Conservation (phyloP, 495 filamentous ascomycete species). For the Tuber brumale region DNA sequence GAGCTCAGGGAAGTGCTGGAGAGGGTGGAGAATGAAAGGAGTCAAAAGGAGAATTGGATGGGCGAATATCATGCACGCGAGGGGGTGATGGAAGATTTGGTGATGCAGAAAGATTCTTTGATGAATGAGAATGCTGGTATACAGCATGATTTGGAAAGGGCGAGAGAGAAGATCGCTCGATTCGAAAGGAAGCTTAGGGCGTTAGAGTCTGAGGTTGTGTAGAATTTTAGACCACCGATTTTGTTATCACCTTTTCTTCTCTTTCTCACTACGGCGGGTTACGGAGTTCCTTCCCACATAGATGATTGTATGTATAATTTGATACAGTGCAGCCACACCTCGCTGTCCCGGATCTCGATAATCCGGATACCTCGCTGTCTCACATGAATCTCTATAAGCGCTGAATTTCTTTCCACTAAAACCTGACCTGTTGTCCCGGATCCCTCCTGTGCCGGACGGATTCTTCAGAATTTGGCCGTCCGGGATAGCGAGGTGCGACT, state of each 20-base stretch:
- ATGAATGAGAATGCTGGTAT: not conserved
- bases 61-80: not conserved
- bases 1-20: not conserved
- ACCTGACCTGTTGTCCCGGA: no score
- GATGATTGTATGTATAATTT: not conserved
- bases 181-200: not conserved
- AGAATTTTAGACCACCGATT: not conserved
- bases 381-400: no score
- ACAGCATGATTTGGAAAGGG: not conserved
- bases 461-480: no score
- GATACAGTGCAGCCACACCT: no score
- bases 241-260: not conserved
- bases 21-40: not conserved
- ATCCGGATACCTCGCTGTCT: no score
- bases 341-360: no score
- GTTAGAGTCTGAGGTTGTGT: not conserved
- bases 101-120: not conserved
- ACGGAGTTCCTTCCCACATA: not conserved
- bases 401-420: no score
- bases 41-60: not conserved
- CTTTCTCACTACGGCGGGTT: not conserved
- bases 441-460: no score
- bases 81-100: not conserved
- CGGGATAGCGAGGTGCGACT: no score
- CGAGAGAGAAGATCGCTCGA: not conserved